Base-by-base conservation (phyloP, 2,329 filamentous ascomycete genomes). In the Ilyonectria mors-panacis region DNA sequence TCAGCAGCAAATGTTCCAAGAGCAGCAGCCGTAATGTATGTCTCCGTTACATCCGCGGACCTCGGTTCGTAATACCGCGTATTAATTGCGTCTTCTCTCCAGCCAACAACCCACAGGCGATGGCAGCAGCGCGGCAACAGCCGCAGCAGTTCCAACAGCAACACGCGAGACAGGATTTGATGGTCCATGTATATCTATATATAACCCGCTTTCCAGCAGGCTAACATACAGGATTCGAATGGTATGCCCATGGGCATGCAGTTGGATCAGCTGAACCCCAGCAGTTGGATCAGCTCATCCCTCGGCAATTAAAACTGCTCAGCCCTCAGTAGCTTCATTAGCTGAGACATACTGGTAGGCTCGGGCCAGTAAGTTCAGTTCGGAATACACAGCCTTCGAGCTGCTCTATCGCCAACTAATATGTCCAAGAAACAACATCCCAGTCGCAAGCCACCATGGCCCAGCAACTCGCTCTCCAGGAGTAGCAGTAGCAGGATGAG, bases 101-200 rank as follows among this genome's bases (percentile, higher is more conserved):
- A 82, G 80, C 78, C 70, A 77, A 75, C 63, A 83, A 82, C 69
- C 80, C 79, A 44, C 77, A 75, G 65, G 77, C 78, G 63, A 78
- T 83, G 74, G 80, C 78, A 35, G 78, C 79, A 75, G 85, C 81
- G 75, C 82, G 88, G 70, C 87, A 89, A 68, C 85, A 89, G 63
- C 87, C 89, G 67, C 85, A 89, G 62, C 80, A 87, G 4, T 82
- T 89, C 45, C 87, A 89, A 55, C 88, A 90, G 50, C 86, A 89
- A 68, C 86, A 86, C 63, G 80, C 81, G 23, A 81, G 85, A 58
- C 87, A 90, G 68, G 82, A 83, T 7, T 78, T 89, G 66, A 83
- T 89, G 80, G 82, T 83, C n/a, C 87, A 89, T 23, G 4, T 23
- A 23, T 23, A 23, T 23, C 21, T 23, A 23, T 23, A 23, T 23